These are phyloP conservation scores for Exobasidium cylindrosporum DNA, from an alignment of 1,284 basidiomycete genomes.

Conservation along the genomic window DNA sequence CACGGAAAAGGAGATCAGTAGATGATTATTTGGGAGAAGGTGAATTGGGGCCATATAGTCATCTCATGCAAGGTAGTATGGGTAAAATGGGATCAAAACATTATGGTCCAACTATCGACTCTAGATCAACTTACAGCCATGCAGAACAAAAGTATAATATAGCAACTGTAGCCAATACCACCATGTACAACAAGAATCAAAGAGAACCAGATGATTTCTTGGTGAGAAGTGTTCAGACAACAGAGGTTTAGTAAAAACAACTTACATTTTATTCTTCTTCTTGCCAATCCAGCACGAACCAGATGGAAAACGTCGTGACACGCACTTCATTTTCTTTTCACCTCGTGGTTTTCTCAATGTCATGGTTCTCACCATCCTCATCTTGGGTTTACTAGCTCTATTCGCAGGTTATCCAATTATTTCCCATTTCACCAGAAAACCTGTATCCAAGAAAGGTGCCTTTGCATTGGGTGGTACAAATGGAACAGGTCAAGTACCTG, in stretches of 20 bases:
- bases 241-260: background rate
- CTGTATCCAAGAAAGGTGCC: conserved; percentile 20
- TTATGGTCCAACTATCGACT: background rate
- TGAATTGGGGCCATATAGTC: conserved; percentile 7
- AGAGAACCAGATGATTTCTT: background rate
- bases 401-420: conserved; percentile 39
- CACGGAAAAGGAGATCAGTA: background rate
- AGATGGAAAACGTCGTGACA: conserved; percentile 10
- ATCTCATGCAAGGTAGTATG: conserved; percentile 11
- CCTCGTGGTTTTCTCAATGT: conserved; percentile 31
- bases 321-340: conserved; percentile 13
- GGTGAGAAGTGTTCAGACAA: background rate
- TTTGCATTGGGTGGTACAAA: conserved; percentile 68
- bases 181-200: background rate
- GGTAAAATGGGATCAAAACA: background rate
- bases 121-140: background rate
- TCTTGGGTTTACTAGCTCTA: conserved; percentile 26
- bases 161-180: background rate
- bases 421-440: conserved; percentile 15
- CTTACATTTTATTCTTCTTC: background rate
- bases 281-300: conserved; percentile 16
- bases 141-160: background rate
- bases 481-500: conserved; percentile 45
- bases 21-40: background rate
- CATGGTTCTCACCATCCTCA: conserved; percentile 24